Base-by-base conservation (phyloP, 1,284 basidiomycete genomes). In the Pseudozyma tsukubaensis region DNA sequence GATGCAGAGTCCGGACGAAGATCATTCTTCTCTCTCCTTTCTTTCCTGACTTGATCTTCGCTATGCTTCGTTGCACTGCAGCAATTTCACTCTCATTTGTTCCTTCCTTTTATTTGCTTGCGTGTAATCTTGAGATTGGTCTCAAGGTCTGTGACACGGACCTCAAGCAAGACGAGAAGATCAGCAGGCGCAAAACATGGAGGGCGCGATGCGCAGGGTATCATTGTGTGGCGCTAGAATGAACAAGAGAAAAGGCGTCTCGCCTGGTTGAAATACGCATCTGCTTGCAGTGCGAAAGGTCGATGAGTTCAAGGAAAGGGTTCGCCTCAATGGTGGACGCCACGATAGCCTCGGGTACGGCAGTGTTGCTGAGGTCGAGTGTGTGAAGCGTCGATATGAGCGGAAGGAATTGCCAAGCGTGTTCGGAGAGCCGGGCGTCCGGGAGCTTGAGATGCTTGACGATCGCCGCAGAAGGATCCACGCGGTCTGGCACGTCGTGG, bases 291-390 rank as follows among this genome's bases (percentile, higher is more conserved):
- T 58, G 45, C 37, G 54, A 50, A 4, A 72, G 48, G 19, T 72
- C 62, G 14, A 66, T 44, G 9, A 29, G 12, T 12, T 72, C 58
- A 4, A 72, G 16, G 11, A 51, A 66, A 0, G 50, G 54, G 24
- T 72, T 72, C 1, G 50, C 21, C 9, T 58, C 51, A 24, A 72
- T 72, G 0, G 59, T 66, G 5, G 29, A 35, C 10, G 45, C 52
- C 0, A 72, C 50, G 18, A 72, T 53, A 1, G n/a, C 34, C 53
- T 66, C 69, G 58, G 57, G 60, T 10, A 72, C 51, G 4, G 59
- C 59, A 10, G 62, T 61, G 18, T 65, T 61, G 47, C 39, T 59
- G 18, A 72, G 19, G 40, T 72, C 62, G n/a, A 72, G 58, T 13
- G 56, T 42, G 16, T 47, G 43, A 10, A 69, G 21, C 21, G 66